Base-by-base conservation (phyloP, 345 rosid species). In the Eucalyptus lansdowneana region DNA sequence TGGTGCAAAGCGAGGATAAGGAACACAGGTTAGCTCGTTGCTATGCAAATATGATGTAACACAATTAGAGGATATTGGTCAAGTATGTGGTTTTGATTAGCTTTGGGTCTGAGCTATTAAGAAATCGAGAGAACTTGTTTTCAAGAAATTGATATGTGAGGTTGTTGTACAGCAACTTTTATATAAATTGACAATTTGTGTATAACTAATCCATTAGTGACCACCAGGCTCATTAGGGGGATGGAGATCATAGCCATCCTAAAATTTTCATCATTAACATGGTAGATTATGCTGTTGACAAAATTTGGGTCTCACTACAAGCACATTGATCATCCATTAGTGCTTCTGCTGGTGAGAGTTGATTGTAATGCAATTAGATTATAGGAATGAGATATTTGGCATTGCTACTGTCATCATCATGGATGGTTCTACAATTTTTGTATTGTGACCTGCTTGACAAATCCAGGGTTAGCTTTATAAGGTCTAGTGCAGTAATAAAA, bases 331-430 rank as follows among this genome's bases (percentile, higher is more conserved):
- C 3, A 1, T 67, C 21, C 21, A 67, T n/a, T n/a, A 67, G 76
- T 67, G 76, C 76, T 67, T 67, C 4, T 15, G 22, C 19, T 67
- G 6, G 40, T 15, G 21, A n/a, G 40, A 67, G 40, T 67, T 14
- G 40, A 17, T 67, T 67, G 40, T 31, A 67, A 67, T 0, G 6
- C 76, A n/a, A n/a, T 65, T 31, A 67, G 11, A 67, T 15, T n/a
- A 11, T 31, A 50, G 7, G 6, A 50, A 50, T 0, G 53, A 50
- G 0, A 50, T 50, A 15, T 50, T 15, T 6, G 7, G 19, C 53
- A 50, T 15, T 1, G 1, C 19, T 50, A 0, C 3, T 50, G 0
- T 50, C 53, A 50, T 50, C 19, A 50, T 15, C 53, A 2, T 50
- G 17, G 53, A 49, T 49, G 50, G 53, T 17, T 50, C 19, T 50